Conservation (phyloP, 192 early-diverging fungal genomes). For the Jimgerdemannia flammicorona region DNA sequence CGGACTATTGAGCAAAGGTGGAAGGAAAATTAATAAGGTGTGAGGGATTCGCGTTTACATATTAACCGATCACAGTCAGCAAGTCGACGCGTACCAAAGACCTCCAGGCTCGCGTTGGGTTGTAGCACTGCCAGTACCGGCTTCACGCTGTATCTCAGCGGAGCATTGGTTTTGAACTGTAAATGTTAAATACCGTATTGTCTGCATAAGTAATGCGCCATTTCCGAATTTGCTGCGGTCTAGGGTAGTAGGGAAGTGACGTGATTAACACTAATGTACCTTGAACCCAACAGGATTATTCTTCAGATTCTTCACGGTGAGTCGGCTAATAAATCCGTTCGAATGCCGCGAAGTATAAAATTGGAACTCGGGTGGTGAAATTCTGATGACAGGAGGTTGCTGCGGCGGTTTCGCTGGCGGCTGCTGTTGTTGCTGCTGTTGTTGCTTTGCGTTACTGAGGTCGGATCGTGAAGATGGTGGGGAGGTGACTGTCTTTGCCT, state of each 20-base stretch:
- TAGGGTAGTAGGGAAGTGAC: not conserved
- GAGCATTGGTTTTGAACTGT: constrained; percentile 44
- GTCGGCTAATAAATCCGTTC: constrained; percentile 34
- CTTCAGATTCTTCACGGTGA: constrained; percentile 32
- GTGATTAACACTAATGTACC: not conserved
- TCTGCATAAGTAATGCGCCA: not conserved
- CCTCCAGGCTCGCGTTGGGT: constrained; percentile 35
- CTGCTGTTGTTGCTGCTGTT: not conserved
- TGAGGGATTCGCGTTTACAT: not conserved
- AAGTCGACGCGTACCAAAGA: constrained; percentile 29
- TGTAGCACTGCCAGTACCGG: constrained; percentile 36
- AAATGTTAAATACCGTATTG: not conserved
- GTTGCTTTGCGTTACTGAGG: not conserved
- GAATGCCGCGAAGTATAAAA: constrained; percentile 32
- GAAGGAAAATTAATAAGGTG: constrained; percentile 4
- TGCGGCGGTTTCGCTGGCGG: not conserved
- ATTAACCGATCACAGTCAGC: not conserved
- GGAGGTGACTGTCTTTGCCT: not conserved
- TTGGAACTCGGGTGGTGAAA: constrained; percentile 20
- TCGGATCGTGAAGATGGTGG: not conserved
- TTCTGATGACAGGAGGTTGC: constrained; percentile 12
- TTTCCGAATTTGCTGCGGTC: not conserved
- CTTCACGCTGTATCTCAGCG: constrained; percentile 38
- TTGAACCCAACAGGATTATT: constrained; percentile 35
- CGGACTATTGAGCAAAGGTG: constrained; percentile 23